phyloP scores from a whole-genome alignment of 2,329 filamentous ascomycete genomes.

The Cordyceps javanica region DNA sequence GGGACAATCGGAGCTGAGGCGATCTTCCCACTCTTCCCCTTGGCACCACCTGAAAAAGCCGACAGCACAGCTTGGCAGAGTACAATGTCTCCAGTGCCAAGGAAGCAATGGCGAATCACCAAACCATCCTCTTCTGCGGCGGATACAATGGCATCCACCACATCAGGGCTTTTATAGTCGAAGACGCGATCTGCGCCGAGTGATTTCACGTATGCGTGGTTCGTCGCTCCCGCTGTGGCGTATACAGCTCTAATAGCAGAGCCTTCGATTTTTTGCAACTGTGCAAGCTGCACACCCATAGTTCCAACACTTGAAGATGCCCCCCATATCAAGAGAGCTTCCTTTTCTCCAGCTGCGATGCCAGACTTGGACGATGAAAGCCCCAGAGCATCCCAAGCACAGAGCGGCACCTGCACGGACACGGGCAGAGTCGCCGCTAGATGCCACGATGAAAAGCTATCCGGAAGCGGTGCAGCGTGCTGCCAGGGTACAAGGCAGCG shows the following conservation, averaged over 20 bases:
- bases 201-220: constrained; percentile 27
- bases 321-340: constrained; percentile 35
- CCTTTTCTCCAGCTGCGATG: constrained; percentile 16
- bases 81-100: constrained; percentile 30
- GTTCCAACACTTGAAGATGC: constrained; percentile 39
- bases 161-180: constrained; percentile 30
- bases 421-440: constrained; percentile 26
- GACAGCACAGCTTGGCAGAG: constrained; percentile 32
- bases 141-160: constrained; percentile 27
- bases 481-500: constrained; percentile 35
- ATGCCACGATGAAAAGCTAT: constrained; percentile 31
- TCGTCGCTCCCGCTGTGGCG: constrained; percentile 30
- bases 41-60: constrained; percentile 19
- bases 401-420: constrained; percentile 17
- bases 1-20: constrained; percentile 32
- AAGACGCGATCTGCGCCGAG: constrained; percentile 35
- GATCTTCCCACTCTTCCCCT: constrained; percentile 22
- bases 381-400: constrained; percentile 33
- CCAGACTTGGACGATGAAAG: constrained; percentile 16
- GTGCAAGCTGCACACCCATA: constrained; percentile 36
- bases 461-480: constrained; percentile 29
- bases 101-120: constrained; percentile 33
- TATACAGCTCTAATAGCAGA: constrained; percentile 32
- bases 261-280: constrained; percentile 15
- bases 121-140: constrained; percentile 31